These are phyloP conservation scores for Hypholoma fasciculare DNA, from an alignment of 768 basidiomycete genomes.

Conservation along the genomic window DNA sequence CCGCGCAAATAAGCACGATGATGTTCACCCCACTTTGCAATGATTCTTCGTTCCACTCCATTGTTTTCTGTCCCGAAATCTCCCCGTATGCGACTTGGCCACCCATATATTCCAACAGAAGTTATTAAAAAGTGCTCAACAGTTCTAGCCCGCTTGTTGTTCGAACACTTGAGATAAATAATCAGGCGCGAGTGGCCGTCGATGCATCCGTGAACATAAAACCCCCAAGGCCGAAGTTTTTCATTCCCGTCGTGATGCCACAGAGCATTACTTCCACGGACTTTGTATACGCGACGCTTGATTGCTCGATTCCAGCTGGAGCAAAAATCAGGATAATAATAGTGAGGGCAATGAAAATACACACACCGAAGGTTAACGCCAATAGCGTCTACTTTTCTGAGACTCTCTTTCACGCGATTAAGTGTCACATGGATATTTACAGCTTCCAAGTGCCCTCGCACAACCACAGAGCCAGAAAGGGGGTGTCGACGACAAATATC, in stretches of 20 bases:
- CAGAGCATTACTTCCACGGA: constrained; percentile 28
- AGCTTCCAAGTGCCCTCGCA: constrained; percentile 27
- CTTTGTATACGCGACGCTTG: constrained; percentile 25
- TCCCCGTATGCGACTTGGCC: constrained; percentile 28
- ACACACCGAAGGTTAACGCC: constrained; percentile 24
- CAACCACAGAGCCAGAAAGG: constrained; percentile 27
- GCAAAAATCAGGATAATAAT: background rate
- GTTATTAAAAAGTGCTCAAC: constrained; percentile 19
- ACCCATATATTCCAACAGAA: constrained; percentile 23
- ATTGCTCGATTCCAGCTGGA: constrained; percentile 6
- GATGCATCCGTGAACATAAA: constrained; percentile 20
- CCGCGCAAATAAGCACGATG: constrained; percentile 22
- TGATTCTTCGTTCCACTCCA: constrained; percentile 15
- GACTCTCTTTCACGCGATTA: constrained; percentile 21
- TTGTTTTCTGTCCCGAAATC: constrained; percentile 28
- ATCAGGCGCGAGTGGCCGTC: constrained; percentile 39
- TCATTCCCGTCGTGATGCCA: constrained; percentile 39
- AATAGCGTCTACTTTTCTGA: constrained; percentile 28
- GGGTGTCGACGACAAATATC: constrained; percentile 20
- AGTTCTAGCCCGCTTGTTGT: constrained; percentile 27
- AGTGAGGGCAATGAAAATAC: too few species aligned
- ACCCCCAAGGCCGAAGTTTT: constrained; percentile 31
- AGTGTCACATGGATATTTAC: constrained; percentile 24
- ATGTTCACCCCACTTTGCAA: constrained; percentile 7
- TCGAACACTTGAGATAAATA: constrained; percentile 24